A percentile compares a stretch with the other conserved stretches of the same genome.
These are phyloP conservation scores for Larix sibirica DNA, from an alignment of 83 land plant species.

Conservation along the genomic window DNA sequence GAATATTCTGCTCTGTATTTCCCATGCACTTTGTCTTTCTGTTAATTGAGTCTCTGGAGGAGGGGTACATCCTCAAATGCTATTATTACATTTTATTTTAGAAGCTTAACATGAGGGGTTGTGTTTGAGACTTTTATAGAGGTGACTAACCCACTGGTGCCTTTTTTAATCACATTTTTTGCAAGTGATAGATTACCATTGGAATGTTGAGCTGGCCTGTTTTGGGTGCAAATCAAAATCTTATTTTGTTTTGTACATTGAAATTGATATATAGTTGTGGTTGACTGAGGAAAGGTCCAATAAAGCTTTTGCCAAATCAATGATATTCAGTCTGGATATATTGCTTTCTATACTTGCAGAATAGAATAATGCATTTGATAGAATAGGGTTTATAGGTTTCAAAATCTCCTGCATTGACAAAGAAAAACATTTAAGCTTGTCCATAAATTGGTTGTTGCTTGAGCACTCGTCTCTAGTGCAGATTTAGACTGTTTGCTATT, in stretches of 20 bases:
- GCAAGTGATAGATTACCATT: not conserved
- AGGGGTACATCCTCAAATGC: not conserved
- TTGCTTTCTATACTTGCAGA: not conserved
- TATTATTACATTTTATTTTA: not conserved
- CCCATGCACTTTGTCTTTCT: too few relatives aligned
- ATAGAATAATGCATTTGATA: slow-evolving; percentile 4
- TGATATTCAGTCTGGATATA: not conserved
- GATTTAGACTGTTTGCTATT: not conserved
- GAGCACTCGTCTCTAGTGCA: not conserved
- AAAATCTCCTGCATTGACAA: not conserved
- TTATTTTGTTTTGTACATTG: not conserved
- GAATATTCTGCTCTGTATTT: too few relatives aligned
- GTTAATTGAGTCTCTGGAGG: too few relatives aligned
- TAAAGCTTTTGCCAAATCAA: not conserved
- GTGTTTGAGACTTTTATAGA: not conserved
- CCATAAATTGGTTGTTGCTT: not conserved
- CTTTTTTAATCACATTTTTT: not conserved
- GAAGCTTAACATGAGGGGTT: not conserved
- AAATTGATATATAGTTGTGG: not conserved
- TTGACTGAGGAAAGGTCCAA: not conserved
- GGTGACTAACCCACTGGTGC: not conserved
- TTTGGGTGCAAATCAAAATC: not conserved
- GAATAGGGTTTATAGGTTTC: not conserved
- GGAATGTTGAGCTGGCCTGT: not conserved
- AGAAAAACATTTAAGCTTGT: not conserved